These are phyloP conservation scores for Starmerella scarabaei DNA, from an alignment of 805 yeast species.

Conservation along the genomic window DNA sequence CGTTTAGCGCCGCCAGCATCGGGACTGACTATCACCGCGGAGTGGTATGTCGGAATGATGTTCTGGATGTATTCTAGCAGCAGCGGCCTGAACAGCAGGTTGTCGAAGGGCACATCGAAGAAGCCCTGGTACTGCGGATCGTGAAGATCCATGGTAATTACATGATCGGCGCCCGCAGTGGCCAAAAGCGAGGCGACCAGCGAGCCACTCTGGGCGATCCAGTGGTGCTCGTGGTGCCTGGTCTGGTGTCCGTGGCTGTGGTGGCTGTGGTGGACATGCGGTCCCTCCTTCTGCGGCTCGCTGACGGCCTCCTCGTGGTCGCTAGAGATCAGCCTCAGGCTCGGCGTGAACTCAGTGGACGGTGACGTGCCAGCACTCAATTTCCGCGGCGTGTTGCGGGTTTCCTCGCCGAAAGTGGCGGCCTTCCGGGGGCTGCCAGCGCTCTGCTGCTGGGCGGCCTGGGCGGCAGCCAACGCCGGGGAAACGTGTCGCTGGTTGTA, in stretches of 20 bases:
- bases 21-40: constrained; percentile 88
- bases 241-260: not conserved
- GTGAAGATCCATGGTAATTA: constrained; percentile 94
- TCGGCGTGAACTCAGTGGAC: not conserved
- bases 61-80: constrained; percentile 72
- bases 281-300: not conserved
- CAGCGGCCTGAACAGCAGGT: constrained; percentile 76
- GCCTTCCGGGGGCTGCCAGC: constrained; percentile 18
- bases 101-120: constrained; percentile 92
- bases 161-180: constrained; percentile 91
- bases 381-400: not conserved
- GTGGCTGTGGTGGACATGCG: not conserved
- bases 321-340: not conserved
- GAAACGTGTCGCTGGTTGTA: no score
- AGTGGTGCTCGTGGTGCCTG: constrained; percentile 28
- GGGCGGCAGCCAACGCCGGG: not conserved
- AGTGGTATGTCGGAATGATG: constrained; percentile 62
- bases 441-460: not conserved
- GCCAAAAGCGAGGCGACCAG: constrained; percentile 75
- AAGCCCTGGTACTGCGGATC: constrained; percentile 98
- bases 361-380: not conserved
- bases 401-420: constrained; percentile 17
- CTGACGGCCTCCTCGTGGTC: not conserved
- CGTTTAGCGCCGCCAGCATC: constrained; percentile 99
- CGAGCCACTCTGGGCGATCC: constrained; percentile 95